Evolutionary conservation across 2,329 filamentous ascomycete species (phyloP), one percentile per base, ranked within the genome.

Genomic region (Didymella keratinophila): DNA sequence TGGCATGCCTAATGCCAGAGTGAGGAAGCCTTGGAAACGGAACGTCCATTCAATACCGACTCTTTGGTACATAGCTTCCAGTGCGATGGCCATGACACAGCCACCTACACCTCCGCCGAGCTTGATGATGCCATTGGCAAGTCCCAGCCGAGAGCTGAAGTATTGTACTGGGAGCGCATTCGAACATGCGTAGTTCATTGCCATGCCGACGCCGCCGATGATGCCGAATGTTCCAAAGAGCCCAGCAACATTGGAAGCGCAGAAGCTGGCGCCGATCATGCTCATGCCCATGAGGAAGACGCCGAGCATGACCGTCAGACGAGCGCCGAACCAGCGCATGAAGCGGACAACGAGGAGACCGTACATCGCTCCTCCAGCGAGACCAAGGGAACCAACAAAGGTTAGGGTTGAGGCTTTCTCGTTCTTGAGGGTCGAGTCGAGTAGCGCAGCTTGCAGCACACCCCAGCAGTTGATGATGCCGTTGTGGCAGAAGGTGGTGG

Each of bases 391-490:
- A 4, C 86, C 86, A 2, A 88, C 82, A 61, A 87, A 89, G 0
- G 84, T 82, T 20, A 89, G 73, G 1, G 82, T 86, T 0, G 82
- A 81, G 0, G 84, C 77, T 0, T 79, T 78, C 18, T 60, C 56
- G 4, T 55, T 16, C 1, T 79, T 79, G 1, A 86, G 73, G 0
- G 77, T 76, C 16, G 80, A 72, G 36, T 81, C 73, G 4, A 86
- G 81, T 0, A 89, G 79, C 0, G 81, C 85, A 3, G 79, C 78
- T 71, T 89, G 86, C 47, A 88, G 76, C 1, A 89, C 80, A 28
- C 86, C 87, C 85, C 86, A 89, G 58, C 79, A 81, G 64, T 86
- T 86, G 12, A 79, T 79, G 0, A 80, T 83, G 46, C 85, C 86
- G 45, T 83, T 80, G 42, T 82, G 66, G 68, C 71, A 74, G 78